These are phyloP conservation scores for Primulina eburnea DNA, from an alignment of 257 asterid species.

Conservation along the genomic window DNA sequence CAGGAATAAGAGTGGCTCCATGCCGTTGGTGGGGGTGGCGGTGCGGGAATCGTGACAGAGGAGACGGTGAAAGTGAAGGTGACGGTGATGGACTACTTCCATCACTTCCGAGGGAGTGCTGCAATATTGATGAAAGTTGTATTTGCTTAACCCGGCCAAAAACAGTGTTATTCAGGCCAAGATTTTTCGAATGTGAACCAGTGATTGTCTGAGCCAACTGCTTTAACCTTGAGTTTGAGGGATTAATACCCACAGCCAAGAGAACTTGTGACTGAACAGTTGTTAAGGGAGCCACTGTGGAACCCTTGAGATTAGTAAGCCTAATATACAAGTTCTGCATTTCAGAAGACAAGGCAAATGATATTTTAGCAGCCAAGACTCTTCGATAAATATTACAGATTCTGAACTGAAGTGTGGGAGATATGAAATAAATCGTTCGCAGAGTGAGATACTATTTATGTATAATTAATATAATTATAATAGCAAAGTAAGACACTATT, in stretches of 20 bases:
- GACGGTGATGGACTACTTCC: constrained; percentile 48
- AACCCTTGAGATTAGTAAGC: constrained; percentile 77
- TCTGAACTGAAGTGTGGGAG: background rate
- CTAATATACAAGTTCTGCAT: constrained; percentile 79
- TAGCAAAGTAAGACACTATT: too few relatives aligned
- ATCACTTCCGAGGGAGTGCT: constrained; percentile 52
- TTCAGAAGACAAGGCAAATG: constrained; percentile 18
- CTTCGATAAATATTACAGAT: background rate
- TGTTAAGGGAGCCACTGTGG: constrained; percentile 67
- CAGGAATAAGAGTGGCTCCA: constrained; percentile 44
- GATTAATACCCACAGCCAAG: constrained; percentile 69
- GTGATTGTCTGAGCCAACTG: constrained; percentile 85
- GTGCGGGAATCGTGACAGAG: constrained; percentile 45
- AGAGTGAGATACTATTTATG: background rate
- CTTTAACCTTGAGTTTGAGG: constrained; percentile 71
- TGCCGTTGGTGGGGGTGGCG: constrained; percentile 53
- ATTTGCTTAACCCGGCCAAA: constrained; percentile 96
- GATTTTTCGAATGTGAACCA: constrained; percentile 68
- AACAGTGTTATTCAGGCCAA: constrained; percentile 87
- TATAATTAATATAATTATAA: background rate
- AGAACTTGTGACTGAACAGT: constrained; percentile 72
- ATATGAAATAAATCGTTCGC: background rate
- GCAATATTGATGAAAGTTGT: constrained; percentile 69
- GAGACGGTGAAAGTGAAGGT: constrained; percentile 44
- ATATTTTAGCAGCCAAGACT: constrained; percentile 19